Conservation (phyloP, 495 filamentous ascomycete genomes). For the Niebla homalea region DNA sequence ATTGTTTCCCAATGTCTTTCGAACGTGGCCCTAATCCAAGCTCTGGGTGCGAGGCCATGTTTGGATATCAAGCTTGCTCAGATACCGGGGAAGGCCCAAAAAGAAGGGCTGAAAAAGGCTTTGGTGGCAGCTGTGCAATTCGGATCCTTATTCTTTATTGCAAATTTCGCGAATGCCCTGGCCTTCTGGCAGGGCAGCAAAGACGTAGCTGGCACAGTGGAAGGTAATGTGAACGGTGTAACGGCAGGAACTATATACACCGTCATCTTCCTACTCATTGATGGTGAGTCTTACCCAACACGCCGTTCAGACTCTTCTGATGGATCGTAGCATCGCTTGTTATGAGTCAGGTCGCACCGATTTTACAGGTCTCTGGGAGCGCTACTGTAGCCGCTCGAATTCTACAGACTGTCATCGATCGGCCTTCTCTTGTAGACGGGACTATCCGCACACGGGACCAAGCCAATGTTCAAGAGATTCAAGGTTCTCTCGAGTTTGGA, state of each 20-base stretch:
- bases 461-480: slow-evolving; percentile 28
- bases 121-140: slow-evolving; percentile 44
- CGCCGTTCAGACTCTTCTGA: not conserved
- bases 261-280: slow-evolving; percentile 52
- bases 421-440: slow-evolving; percentile 36
- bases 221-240: slow-evolving; percentile 17
- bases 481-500: slow-evolving; percentile 35
- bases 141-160: slow-evolving; percentile 55
- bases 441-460: slow-evolving; percentile 34
- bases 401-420: slow-evolving; percentile 38
- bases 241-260: slow-evolving; percentile 50
- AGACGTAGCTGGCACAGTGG: slow-evolving; percentile 36
- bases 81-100: slow-evolving; percentile 32
- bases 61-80: slow-evolving; percentile 41
- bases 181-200: slow-evolving; percentile 54
- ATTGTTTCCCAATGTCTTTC: slow-evolving; percentile 36
- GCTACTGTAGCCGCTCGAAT: slow-evolving; percentile 41
- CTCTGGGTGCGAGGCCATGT: slow-evolving; percentile 31
- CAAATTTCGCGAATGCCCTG: slow-evolving; percentile 49
- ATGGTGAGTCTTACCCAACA: slow-evolving; percentile 30
- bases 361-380: slow-evolving; percentile 44
- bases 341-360: slow-evolving; percentile 50
- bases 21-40: slow-evolving; percentile 36
- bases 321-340: slow-evolving; percentile 39
- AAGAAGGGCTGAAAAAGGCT: slow-evolving; percentile 44